Evolutionary conservation across 2,329 filamentous ascomycete species (phyloP).

Genomic region (Lasiodiplodia sp.): DNA sequence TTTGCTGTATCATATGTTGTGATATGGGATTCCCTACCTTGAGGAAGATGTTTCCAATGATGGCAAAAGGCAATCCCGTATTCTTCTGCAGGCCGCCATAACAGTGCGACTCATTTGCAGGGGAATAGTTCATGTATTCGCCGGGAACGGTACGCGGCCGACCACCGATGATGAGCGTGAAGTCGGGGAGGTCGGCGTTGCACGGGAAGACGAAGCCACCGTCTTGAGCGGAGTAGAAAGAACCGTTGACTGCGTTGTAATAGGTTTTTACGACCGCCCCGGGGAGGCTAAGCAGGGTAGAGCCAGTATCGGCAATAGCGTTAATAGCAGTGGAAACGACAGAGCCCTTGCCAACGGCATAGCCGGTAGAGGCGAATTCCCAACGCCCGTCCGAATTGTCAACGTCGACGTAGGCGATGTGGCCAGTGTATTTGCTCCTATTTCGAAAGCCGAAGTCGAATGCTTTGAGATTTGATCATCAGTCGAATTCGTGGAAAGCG

Average conservation of each 20-base stretch:
- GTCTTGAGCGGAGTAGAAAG: constrained; percentile 54
- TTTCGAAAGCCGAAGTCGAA: constrained; percentile 70
- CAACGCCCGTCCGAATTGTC: constrained; percentile 69
- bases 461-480: constrained; percentile 33
- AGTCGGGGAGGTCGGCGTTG: constrained; percentile 59
- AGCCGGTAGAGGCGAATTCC: constrained; percentile 65
- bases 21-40: constrained; percentile 57
- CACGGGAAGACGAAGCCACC: constrained; percentile 66
- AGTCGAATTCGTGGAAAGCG: neutral
- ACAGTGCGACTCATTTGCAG: constrained; percentile 60
- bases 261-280: constrained; percentile 62
- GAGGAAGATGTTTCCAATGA: constrained; percentile 81
- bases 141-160: constrained; percentile 61
- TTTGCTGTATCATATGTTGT: neutral
- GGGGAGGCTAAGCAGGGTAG: constrained; percentile 69
- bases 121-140: constrained; percentile 62
- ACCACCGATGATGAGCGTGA: constrained; percentile 60
- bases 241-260: constrained; percentile 64
- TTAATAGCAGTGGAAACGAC: constrained; percentile 52
- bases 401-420: constrained; percentile 63
- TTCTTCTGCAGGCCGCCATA: constrained; percentile 78
- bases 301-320: constrained; percentile 75
- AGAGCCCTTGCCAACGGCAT: constrained; percentile 58
- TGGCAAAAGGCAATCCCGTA: constrained; percentile 65
- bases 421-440: constrained; percentile 63